Conservation (phyloP, 345 rosid genomes). For the Geranium brycei region DNA sequence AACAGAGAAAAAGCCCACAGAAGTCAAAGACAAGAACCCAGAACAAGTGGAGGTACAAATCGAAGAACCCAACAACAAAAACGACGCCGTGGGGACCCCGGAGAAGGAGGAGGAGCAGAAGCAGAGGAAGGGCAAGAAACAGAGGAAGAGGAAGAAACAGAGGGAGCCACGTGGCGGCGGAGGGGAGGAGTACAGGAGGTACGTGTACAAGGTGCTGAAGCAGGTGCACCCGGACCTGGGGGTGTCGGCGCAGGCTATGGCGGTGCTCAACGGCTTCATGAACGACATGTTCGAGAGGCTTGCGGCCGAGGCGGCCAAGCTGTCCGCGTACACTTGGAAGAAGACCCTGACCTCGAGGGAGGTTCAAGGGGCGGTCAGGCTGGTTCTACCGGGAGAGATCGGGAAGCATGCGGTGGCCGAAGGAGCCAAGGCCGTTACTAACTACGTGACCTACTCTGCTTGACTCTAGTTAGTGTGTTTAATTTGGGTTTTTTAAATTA, state of each 20-base stretch:
- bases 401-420: slow-evolving; percentile 64
- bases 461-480: not conserved
- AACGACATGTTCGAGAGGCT: slow-evolving; percentile 67
- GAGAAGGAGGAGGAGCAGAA: slow-evolving; percentile 2
- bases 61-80: not conserved
- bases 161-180: slow-evolving; percentile 2
- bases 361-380: slow-evolving; percentile 52
- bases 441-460: slow-evolving; percentile 19
- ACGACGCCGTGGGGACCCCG: slow-evolving; percentile 2
- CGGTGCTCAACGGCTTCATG: slow-evolving; percentile 50
- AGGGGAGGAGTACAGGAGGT: slow-evolving; percentile 37
- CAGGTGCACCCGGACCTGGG: slow-evolving; percentile 60
- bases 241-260: slow-evolving; percentile 59
- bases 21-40: not conserved
- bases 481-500: not conserved
- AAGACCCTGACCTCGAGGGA: slow-evolving; percentile 53
- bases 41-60: not conserved
- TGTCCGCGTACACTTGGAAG: slow-evolving; percentile 20
- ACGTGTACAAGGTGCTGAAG: slow-evolving; percentile 51
- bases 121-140: too few relatives aligned
- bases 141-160: slow-evolving; percentile 5
- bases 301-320: slow-evolving; percentile 44
- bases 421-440: slow-evolving; percentile 54
- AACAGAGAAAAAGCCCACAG: too few relatives aligned
- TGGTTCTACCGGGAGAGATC: slow-evolving; percentile 70